Evolutionary conservation across 1,139 yeast genomes (phyloP).

Genomic region (Wickerhamomyces sp.): DNA sequence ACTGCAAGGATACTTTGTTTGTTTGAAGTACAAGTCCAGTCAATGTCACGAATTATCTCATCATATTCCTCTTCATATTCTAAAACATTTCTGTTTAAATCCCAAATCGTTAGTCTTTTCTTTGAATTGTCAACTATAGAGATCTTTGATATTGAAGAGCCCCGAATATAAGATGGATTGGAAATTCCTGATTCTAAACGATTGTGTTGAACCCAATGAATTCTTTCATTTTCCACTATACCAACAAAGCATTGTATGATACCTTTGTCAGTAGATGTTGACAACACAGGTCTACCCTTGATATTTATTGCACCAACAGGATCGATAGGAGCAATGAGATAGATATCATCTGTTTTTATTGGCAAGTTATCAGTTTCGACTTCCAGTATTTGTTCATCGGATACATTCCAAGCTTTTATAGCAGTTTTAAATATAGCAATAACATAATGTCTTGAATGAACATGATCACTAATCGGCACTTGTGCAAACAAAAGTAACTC

Average conservation of each 20-base stretch:
- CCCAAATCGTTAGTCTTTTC: slow-evolving; percentile 67
- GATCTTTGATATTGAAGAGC: slow-evolving; percentile 69
- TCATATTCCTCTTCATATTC: slow-evolving; percentile 52
- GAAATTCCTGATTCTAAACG: slow-evolving; percentile 51
- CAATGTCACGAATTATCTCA: slow-evolving; percentile 31
- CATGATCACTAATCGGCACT: slow-evolving; percentile 39
- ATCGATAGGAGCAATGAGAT: slow-evolving; percentile 57
- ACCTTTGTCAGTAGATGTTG: slow-evolving; percentile 57
- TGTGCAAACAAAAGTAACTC: slow-evolving; percentile 31
- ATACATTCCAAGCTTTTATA: slow-evolving; percentile 23
- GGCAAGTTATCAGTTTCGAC: slow-evolving; percentile 25
- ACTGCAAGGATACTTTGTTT: slow-evolving; percentile 75
- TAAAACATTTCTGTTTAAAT: slow-evolving; percentile 57
- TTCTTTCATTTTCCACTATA: slow-evolving; percentile 22
- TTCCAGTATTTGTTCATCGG: slow-evolving; percentile 26
- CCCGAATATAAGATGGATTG: slow-evolving; percentile 54
- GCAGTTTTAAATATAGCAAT: slow-evolving; percentile 37
- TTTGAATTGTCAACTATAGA: slow-evolving; percentile 62
- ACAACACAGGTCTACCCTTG: slow-evolving; percentile 42
- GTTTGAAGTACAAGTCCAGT: slow-evolving; percentile 72
- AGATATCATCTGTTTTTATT: slow-evolving; percentile 29
- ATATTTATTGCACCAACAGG: slow-evolving; percentile 52
- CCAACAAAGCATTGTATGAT: slow-evolving; percentile 49
- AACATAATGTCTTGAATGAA: slow-evolving; percentile 35
- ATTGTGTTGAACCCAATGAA: slow-evolving; percentile 50